Evolutionary conservation across 75 land plant species (phyloP), one percentile per base, ranked within the genome.

Genomic region (Selaginella moellendorffii): DNA sequence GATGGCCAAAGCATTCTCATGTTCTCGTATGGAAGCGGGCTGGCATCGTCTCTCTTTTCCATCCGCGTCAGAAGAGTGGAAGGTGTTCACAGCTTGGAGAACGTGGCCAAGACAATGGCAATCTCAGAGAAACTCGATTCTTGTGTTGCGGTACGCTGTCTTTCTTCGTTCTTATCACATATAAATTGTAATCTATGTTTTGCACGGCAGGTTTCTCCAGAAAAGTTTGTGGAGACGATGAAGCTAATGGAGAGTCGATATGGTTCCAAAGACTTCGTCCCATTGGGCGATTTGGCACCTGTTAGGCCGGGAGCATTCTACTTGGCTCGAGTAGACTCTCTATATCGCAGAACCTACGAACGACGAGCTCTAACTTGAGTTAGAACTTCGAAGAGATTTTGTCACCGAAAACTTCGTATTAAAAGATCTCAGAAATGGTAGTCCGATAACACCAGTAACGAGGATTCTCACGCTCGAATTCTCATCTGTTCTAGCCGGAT

Each of bases 21-120:
- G 87, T 92, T 92, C 68, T 92, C 98, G n/a, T 92, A 92, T 81
- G 98, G 98, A 10, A 92, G 98, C 76, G 98, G 98, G 19, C 74
- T 85, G 26, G 75, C 96, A 24, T 90, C 98, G 2, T 81, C 83
- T 36, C 77, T 92, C 69, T 92, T 92, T 65, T 92, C 98, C 18
- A 67, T 85, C 17, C 67, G 66, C 52, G 54, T 92, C 24, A 58
- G 59, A 18, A 81, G 74, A 24, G 85, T 87, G 27, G 65, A 83
- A 63, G 70, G 74, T 67, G 83, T 81, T 12, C 83, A 82, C 67
- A 79, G 68, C 46, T 27, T 92, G 61, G 77, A 84, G 54, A 86
- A 83, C 62, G 88, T 92, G 58, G 77, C 74, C n/a, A 30, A 65
- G 21, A 76, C 81, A 26, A 62, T 92, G 81, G 68, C 81, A 68